Evolutionary conservation across 2,329 filamentous ascomycete species (phyloP).

Genomic region (Colletotrichum navitas): DNA sequence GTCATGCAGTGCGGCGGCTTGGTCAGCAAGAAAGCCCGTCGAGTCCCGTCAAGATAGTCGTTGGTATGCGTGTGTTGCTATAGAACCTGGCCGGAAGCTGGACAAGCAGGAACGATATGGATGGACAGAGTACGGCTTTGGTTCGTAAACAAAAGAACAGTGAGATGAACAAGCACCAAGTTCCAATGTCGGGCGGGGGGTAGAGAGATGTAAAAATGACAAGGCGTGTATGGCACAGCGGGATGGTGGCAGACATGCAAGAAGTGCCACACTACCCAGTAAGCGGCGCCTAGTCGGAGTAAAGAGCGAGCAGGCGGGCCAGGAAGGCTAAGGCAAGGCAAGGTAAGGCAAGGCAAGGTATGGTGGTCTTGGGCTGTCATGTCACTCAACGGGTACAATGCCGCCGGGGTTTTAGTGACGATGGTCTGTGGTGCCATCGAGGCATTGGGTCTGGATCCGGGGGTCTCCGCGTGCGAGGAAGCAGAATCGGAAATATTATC

Average conservation of each 20-base stretch:
- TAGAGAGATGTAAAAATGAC: conserved; percentile 30
- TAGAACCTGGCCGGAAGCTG: conserved; percentile 10
- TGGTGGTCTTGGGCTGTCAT: conserved; percentile 45
- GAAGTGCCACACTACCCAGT: conserved; percentile 6
- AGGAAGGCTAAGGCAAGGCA: conserved; percentile 45
- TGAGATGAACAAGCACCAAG: conserved; percentile 4
- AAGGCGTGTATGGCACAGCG: conserved; percentile 29
- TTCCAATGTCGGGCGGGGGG: conserved; percentile 15
- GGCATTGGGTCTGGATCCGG: conserved; percentile 49
- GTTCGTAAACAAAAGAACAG: conserved; percentile 9
- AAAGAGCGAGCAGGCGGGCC: conserved; percentile 44
- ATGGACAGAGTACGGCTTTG: conserved; percentile 6
- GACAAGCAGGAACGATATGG: conserved; percentile 5
- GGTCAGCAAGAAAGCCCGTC: conserved; percentile 30
- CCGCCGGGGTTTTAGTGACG: conserved; percentile 50
- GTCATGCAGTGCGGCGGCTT: conserved; percentile 21
- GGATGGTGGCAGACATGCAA: conserved; percentile 35
- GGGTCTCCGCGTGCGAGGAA: conserved; percentile 58
- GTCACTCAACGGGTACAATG: conserved; percentile 50
- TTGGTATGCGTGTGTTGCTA: conserved; percentile 1
- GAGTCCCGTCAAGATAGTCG: conserved; percentile 16
- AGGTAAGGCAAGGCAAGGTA: conserved; percentile 46
- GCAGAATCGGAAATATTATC: conserved; percentile 64
- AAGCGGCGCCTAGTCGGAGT: conserved; percentile 32
- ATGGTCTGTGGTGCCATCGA: conserved; percentile 48